Evolutionary conservation across 371 early-diverging fungal species (phyloP), one percentile per base, ranked within the genome.

Genomic region (Entomophthora muscae): DNA sequence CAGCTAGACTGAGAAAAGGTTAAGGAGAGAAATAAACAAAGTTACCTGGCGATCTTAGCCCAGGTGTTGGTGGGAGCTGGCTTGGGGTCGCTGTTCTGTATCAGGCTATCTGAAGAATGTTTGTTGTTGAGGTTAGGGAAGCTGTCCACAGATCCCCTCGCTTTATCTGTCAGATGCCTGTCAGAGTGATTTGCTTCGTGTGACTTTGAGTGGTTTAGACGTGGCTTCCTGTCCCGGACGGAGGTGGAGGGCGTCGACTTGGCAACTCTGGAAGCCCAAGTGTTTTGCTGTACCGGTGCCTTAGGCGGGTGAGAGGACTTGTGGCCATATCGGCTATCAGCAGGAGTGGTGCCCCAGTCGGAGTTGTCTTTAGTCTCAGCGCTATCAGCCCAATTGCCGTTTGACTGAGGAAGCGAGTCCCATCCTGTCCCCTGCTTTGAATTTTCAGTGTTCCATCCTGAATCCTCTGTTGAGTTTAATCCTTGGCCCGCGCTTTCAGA

Each of bases 31-130:
- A 26, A 5, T 27, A n/a, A 55, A 10, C 12, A 21, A 55, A 55
- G 28, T 5, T 55, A 55, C 55, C 55, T 55, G 22, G 55, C 55
- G 26, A 55, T 55, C 55, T 55, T 55, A 24, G 55, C 55, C 55
- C 55, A 55, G 21, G 55, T 24, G 26, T n/a, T 55, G 55, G 24
- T 55, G 26, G 55, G 24, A 3, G 22, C 28, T 55, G 55, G 55
- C 22, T 55, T 55, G 55, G 55, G 22, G 22, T 3, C 26, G 10
- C 28, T 12, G 17, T 42, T 42, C 42, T 42, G 42, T 42, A 42
- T 42, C 42, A 17, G 17, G 10, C 5, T 17, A 42, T 42, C 42
- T 5, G 42, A 5, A 42, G 42, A 42, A 42, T 5, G 17, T 17
- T 42, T 42, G 42, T 17, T 17, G 42, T 17, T 17, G 17, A 42